phyloP scores from a whole-genome alignment of 2,329 filamentous ascomycete species.

The Aaosphaeria pasadenensis region DNA sequence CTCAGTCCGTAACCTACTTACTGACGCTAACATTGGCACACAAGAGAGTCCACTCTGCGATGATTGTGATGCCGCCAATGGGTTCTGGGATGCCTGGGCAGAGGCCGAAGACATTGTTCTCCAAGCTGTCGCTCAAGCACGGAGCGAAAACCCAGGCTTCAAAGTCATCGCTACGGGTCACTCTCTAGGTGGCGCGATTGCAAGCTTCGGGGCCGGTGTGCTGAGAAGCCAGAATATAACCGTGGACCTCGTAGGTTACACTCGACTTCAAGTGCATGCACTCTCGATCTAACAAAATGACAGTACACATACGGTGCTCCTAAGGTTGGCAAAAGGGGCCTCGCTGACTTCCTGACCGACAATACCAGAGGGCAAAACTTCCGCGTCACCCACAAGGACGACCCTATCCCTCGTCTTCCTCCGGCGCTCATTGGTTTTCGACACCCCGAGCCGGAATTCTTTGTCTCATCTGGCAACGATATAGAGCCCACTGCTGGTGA shows the following conservation, averaged over 20 bases:
- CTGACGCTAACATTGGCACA: conserved; percentile 49
- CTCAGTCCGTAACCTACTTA: conserved; percentile 61
- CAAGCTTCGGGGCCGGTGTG: conserved; percentile 57
- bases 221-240: conserved; percentile 49
- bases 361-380: conserved; percentile 54
- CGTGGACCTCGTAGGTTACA: conserved; percentile 47
- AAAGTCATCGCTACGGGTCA: conserved; percentile 62
- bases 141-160: conserved; percentile 50
- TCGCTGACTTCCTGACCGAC: conserved; percentile 53
- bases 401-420: conserved; percentile 69
- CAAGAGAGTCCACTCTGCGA: conserved; percentile 40
- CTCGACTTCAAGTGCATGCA: background rate
- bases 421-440: conserved; percentile 58
- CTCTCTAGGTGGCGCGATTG: conserved; percentile 65
- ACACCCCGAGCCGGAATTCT: conserved; percentile 70
- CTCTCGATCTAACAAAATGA: background rate
- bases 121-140: conserved; percentile 45
- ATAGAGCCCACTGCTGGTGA: conserved; percentile 17
- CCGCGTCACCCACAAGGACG: conserved; percentile 65
- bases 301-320: conserved; percentile 65
- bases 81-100: conserved; percentile 59
- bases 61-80: conserved; percentile 54
- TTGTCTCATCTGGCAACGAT: conserved; percentile 24
- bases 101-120: conserved; percentile 49
- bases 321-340: conserved; percentile 58